These are phyloP conservation scores for Didymella lethalis DNA, from an alignment of 2,329 filamentous ascomycete species.

Conservation along the genomic window DNA sequence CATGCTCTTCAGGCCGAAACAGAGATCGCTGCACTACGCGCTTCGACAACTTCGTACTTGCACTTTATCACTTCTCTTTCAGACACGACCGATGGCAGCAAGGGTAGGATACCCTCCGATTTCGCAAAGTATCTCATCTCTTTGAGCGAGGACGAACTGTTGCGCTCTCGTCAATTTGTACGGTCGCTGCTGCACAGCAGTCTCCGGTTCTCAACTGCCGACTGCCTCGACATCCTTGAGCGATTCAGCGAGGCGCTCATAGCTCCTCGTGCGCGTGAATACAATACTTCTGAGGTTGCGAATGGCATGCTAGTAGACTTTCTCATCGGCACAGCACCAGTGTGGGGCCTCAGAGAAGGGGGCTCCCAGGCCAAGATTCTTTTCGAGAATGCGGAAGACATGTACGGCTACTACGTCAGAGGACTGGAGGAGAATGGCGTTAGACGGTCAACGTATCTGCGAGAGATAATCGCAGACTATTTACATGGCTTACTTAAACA, in stretches of 20 bases:
- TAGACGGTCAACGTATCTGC: conserved; percentile 70
- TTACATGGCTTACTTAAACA: conserved; percentile 73
- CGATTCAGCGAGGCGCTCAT: conserved; percentile 43
- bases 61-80: conserved; percentile 37
- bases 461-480: conserved; percentile 72
- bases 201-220: conserved; percentile 30
- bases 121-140: conserved; percentile 43
- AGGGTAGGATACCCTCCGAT: conserved; percentile 30
- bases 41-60: conserved; percentile 41
- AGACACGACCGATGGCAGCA: conserved; percentile 20
- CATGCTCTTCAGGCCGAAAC: conserved; percentile 50
- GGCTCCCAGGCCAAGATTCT: conserved; percentile 53
- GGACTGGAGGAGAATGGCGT: conserved; percentile 71
- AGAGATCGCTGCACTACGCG: conserved; percentile 41
- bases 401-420: conserved; percentile 81
- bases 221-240: conserved; percentile 43
- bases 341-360: conserved; percentile 35
- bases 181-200: conserved; percentile 35
- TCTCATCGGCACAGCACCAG: conserved; percentile 38
- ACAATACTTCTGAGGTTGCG: conserved; percentile 51
- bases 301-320: conserved; percentile 48
- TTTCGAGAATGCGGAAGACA: conserved; percentile 71
- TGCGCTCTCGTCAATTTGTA: conserved; percentile 43
- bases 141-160: conserved; percentile 40
- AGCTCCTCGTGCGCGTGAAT: conserved; percentile 46